Percentiles rank a stretch among this genome's conserved stretches.
These are phyloP conservation scores for Periglandula ipomoeae DNA, from an alignment of 2,329 filamentous ascomycete genomes.

Conservation along the genomic window DNA sequence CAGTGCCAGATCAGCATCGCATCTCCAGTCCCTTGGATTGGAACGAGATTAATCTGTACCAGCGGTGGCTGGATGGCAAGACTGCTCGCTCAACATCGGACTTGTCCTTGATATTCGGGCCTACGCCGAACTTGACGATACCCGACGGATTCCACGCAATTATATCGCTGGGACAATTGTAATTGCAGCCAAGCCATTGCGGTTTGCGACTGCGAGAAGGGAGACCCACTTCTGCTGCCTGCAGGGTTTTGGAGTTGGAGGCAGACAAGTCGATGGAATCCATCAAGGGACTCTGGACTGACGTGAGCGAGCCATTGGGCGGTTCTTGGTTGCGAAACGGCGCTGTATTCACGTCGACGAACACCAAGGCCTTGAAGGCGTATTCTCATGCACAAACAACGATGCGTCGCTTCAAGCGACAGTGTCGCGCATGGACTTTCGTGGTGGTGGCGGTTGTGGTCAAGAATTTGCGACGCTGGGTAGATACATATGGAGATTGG, in stretches of 20 bases:
- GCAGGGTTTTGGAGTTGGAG: background rate
- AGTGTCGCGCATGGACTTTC: background rate
- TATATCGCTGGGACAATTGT: background rate
- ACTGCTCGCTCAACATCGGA: too few relatives aligned
- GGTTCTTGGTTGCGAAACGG: background rate
- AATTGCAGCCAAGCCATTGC: background rate
- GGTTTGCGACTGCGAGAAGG: too few relatives aligned
- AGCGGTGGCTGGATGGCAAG: too few relatives aligned
- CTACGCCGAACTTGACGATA: too few relatives aligned
- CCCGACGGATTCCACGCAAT: too few relatives aligned
- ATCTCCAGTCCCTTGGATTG: background rate
- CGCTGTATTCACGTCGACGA: background rate
- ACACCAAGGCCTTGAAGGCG: background rate
- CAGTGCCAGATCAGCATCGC: background rate
- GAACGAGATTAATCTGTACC: too few relatives aligned
- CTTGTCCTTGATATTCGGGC: too few relatives aligned
- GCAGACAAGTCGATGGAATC: background rate
- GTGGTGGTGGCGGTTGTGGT: background rate
- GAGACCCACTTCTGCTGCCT: background rate
- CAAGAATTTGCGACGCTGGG: background rate
- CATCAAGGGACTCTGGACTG: background rate
- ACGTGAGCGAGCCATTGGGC: background rate
- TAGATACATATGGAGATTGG: background rate
- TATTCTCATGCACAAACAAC: background rate
- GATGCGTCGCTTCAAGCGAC: background rate